A percentile compares a stretch with the other conserved stretches of the same genome.
Evolutionary conservation across 2,329 filamentous ascomycete genomes (phyloP).

Genomic region (Monilinia fructicola): DNA sequence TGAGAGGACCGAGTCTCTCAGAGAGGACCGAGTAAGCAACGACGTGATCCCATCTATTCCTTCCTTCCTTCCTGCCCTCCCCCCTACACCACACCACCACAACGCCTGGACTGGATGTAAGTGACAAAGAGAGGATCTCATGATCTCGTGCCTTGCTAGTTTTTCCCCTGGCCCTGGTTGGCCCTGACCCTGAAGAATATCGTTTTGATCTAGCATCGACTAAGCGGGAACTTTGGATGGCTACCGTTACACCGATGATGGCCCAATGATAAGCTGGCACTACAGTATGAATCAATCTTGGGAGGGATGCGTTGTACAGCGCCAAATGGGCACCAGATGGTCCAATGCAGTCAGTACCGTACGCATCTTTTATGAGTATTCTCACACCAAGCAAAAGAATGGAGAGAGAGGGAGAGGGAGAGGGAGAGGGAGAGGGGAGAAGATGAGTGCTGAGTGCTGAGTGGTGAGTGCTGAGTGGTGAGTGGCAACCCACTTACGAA

Average conservation of each 20-base stretch:
- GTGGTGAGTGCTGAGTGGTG: background rate
- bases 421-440: background rate
- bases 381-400: slow-evolving; percentile 11
- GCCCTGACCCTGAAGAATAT: background rate
- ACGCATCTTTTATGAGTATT: slow-evolving; percentile 2
- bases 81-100: background rate
- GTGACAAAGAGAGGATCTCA: slow-evolving; percentile 2
- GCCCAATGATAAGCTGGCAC: slow-evolving; percentile 6
- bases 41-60: background rate
- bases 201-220: background rate
- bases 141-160: slow-evolving; percentile 23
- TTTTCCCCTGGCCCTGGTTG: slow-evolving; percentile 13
- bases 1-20: too few relatives aligned
- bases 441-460: background rate
- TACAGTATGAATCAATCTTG: background rate
- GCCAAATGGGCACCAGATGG: too few relatives aligned
- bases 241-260: slow-evolving; percentile 14
- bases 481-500: slow-evolving; percentile 16
- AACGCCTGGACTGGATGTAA: background rate
- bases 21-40: background rate
- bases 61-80: background rate
- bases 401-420: too few relatives aligned
- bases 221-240: slow-evolving; percentile 10
- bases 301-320: slow-evolving; percentile 19
- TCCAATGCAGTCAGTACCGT: too few relatives aligned